A percentile compares a stretch with the other conserved stretches of the same genome.
Evolutionary conservation across 208 protist species (phyloP).

Genomic region (Porcisia deanei): DNA sequence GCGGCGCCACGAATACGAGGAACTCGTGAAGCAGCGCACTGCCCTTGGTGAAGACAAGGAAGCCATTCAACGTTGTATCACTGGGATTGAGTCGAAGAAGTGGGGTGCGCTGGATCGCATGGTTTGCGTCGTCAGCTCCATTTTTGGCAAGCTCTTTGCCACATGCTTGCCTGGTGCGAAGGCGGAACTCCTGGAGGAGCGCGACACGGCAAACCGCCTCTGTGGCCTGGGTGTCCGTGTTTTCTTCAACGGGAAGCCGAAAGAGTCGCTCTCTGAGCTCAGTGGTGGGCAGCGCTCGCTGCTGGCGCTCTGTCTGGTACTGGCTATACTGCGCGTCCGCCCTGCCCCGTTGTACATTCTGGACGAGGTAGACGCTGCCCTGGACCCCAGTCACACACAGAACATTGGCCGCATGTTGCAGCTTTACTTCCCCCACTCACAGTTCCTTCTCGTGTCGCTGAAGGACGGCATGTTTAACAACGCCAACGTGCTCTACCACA

Average conservation of each 20-base stretch:
- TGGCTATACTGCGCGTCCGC: constrained; percentile 98
- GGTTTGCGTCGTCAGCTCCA: constrained; percentile 94
- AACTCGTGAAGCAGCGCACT: constrained; percentile 95
- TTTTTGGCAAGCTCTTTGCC: constrained; percentile 98
- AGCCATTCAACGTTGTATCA: constrained; percentile 96
- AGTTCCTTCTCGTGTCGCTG: constrained; percentile 99
- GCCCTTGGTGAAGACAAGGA: constrained; percentile 95
- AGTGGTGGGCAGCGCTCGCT: constrained; percentile 99
- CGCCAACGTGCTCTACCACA: constrained; percentile 99
- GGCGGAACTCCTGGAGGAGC: constrained; percentile 90
- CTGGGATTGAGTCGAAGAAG: constrained; percentile 98
- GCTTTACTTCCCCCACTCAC: constrained; percentile 96
- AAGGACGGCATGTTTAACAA: constrained; percentile 99
- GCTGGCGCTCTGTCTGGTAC: constrained; percentile 99
- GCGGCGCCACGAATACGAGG: constrained; percentile 96
- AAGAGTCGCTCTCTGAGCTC: constrained; percentile 98
- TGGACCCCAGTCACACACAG: constrained; percentile 99
- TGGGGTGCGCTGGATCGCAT: constrained; percentile 96
- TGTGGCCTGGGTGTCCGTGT: constrained; percentile 95
- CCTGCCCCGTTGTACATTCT: constrained; percentile 99
- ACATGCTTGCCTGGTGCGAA: constrained; percentile 96
- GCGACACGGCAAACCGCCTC: constrained; percentile 72
- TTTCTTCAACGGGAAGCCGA: constrained; percentile 97
- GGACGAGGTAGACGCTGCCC: constrained; percentile 99
- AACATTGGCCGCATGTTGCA: constrained; percentile 98